Conservation (phyloP, 768 basidiomycete genomes). For the Xerocomus brunneocitrinus region DNA sequence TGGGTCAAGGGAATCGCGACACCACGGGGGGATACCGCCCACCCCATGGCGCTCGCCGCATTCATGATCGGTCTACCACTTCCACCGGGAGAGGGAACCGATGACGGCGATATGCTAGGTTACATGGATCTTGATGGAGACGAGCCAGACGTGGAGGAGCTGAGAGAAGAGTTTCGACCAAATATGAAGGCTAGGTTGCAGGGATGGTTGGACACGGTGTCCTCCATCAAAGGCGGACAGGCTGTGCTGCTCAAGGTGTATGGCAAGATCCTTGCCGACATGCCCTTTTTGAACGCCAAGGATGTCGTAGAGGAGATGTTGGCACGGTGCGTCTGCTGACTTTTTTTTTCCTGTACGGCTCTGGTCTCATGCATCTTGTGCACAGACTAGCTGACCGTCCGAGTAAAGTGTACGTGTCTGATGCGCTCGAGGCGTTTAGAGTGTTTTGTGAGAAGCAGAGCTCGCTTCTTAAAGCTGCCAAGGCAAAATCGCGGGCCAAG, state of each 20-base stretch:
- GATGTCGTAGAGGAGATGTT: constrained; percentile 59
- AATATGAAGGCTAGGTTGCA: constrained; percentile 53
- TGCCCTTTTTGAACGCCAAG: constrained; percentile 51
- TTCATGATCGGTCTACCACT: constrained; percentile 57
- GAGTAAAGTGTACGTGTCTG: constrained; percentile 47
- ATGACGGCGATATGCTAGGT: constrained; percentile 45
- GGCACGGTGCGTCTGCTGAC: constrained; percentile 35
- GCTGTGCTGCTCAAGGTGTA: constrained; percentile 39
- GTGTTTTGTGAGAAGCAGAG: constrained; percentile 49
- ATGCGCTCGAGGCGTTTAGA: constrained; percentile 46
- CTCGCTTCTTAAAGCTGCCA: constrained; percentile 28
- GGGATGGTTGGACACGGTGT: constrained; percentile 47
- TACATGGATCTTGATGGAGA: constrained; percentile 48
- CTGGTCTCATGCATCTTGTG: background rate
- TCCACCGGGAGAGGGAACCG: constrained; percentile 35
- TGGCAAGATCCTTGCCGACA: constrained; percentile 40
- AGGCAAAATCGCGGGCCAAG: constrained; percentile 12
- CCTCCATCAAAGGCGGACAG: constrained; percentile 36
- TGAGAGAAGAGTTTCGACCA: constrained; percentile 59
- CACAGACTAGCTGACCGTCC: constrained; percentile 50
- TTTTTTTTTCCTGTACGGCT: background rate
- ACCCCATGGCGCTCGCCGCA: constrained; percentile 60
- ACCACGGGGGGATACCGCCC: constrained; percentile 31
- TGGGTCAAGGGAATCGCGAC: constrained; percentile 52
- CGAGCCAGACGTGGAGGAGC: constrained; percentile 55